Evolutionary conservation across 2,329 filamentous ascomycete genomes (phyloP).

Genomic region (Ophiostoma sp.): DNA sequence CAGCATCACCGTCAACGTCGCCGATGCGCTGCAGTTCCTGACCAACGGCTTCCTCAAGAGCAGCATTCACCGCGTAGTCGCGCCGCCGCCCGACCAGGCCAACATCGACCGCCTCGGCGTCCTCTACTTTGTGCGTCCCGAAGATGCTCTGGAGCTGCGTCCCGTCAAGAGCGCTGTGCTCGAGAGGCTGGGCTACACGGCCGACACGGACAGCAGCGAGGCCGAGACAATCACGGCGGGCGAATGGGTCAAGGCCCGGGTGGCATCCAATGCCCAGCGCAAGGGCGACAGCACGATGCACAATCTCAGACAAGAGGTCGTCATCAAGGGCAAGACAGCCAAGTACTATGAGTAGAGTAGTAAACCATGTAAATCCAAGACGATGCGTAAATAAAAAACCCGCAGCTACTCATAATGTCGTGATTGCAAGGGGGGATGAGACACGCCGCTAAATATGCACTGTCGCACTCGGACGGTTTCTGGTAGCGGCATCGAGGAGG

Average conservation of each 20-base stretch:
- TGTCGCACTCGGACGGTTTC: constrained; percentile 17
- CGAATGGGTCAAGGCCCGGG: constrained; percentile 24
- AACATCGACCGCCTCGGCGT: constrained; percentile 47
- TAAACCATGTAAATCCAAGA: neutral
- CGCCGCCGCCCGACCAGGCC: constrained; percentile 39
- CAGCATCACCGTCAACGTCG: constrained; percentile 45
- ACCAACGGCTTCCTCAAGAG: constrained; percentile 41
- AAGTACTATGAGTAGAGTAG: constrained; percentile 21
- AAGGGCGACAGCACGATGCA: constrained; percentile 1
- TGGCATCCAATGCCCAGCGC: constrained; percentile 7
- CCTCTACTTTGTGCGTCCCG: constrained; percentile 46
- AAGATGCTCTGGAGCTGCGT: constrained; percentile 36
- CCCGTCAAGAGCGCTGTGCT: constrained; percentile 21
- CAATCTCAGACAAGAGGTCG: constrained; percentile 14
- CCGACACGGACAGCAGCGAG: constrained; percentile 14
- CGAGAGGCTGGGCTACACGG: constrained; percentile 18
- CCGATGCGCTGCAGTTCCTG: constrained; percentile 42
- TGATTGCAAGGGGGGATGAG: neutral
- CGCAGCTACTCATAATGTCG: neutral
- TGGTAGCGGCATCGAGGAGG: neutral
- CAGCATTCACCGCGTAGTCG: constrained; percentile 35
- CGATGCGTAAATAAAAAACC: no score
- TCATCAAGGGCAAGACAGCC: constrained; percentile 22
- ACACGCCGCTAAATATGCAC: constrained; percentile 11
- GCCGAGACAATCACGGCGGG: constrained; percentile 19